Base-by-base conservation (phyloP, 768 basidiomycete species). In the Hysterangium stoloniferum region DNA sequence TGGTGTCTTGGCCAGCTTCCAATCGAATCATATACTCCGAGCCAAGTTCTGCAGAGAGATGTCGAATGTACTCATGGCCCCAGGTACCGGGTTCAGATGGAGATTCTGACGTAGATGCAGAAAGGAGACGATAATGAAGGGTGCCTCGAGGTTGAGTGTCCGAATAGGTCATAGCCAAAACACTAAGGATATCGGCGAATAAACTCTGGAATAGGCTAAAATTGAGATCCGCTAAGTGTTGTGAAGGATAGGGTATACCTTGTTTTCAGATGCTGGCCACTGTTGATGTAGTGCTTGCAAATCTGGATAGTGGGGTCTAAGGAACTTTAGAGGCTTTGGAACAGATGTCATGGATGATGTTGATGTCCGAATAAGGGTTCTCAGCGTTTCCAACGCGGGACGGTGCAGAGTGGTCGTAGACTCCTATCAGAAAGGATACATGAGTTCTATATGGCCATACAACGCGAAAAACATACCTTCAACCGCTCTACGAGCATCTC, bases 331-430 rank as follows among this genome's bases (percentile, higher is more conserved):
- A 25, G 96, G 96, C 71, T 99, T 98, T 1, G 96, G 96, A 8
- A 99, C 95, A 20, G 92, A 94, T 9, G 96, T 99, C 95, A 99
- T 98, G 5, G 93, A 96, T 13, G 90, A 94, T 3, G 96, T 99
- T 9, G 93, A 93, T 5, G 95, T 97, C 61, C 91, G 77, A 61
- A 98, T 98, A 36, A 98, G 74, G 6, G 87, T 92, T 42, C 95
- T 80, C 8, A 99, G 76, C 3, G 91, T 91, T 70, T 99, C 95
- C 12, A 99, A 75, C 24, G 95, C 92, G 20, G 94, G 85, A 15
- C 82, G 75, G 65, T 97, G 91, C 28, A 98, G 75, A 28, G 78
- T 74, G 1, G 81, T 84, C 61, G 96, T 82, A 52, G 86, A 63
- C 82, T 99, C 95, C 95, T 98, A 59, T 25, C 54, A 57, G 48